phyloP scores from a whole-genome alignment of 768 basidiomycete genomes.

The Mycena maculata region DNA sequence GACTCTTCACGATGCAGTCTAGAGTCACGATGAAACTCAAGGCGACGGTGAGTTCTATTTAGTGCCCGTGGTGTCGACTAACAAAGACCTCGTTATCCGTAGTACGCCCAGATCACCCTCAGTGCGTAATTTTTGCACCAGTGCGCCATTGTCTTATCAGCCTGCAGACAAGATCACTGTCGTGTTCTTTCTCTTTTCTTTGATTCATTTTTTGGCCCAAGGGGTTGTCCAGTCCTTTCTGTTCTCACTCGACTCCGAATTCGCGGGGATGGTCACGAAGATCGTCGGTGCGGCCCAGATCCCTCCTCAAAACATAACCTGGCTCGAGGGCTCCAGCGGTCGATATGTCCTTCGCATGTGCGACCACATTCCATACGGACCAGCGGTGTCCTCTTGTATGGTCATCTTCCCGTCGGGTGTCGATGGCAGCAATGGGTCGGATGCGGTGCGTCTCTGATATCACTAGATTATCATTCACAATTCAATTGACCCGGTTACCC shows the following conservation, averaged over 20 bases:
- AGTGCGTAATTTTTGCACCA: conserved; percentile 29
- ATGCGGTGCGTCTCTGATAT: conserved; percentile 8
- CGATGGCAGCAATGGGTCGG: not conserved
- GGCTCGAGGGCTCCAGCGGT: conserved; percentile 43
- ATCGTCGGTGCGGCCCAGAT: conserved; percentile 53
- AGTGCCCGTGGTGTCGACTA: not conserved
- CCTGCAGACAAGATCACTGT: conserved; percentile 47
- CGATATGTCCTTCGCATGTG: conserved; percentile 55
- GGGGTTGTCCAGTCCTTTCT: conserved; percentile 63
- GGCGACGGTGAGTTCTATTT: conserved; percentile 15
- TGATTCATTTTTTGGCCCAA: conserved; percentile 64
- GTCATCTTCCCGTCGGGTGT: conserved; percentile 48
- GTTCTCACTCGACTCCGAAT: conserved; percentile 57
- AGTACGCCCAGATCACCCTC: conserved; percentile 54
- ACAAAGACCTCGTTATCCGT: not conserved
- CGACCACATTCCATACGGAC: conserved; percentile 54
- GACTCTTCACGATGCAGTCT: conserved; percentile 11
- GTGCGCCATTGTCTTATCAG: not conserved
- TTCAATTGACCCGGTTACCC: no score
- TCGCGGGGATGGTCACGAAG: conserved; percentile 47
- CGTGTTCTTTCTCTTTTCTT: conserved; percentile 62
- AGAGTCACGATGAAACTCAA: conserved; percentile 10
- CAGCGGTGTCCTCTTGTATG: conserved; percentile 46
- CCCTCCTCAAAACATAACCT: conserved; percentile 50
- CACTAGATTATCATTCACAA: not conserved